A percentile compares a stretch with the other conserved stretches of the same genome.
Evolutionary conservation across 345 rosid species (phyloP).

Genomic region (Syzygium aqueum): DNA sequence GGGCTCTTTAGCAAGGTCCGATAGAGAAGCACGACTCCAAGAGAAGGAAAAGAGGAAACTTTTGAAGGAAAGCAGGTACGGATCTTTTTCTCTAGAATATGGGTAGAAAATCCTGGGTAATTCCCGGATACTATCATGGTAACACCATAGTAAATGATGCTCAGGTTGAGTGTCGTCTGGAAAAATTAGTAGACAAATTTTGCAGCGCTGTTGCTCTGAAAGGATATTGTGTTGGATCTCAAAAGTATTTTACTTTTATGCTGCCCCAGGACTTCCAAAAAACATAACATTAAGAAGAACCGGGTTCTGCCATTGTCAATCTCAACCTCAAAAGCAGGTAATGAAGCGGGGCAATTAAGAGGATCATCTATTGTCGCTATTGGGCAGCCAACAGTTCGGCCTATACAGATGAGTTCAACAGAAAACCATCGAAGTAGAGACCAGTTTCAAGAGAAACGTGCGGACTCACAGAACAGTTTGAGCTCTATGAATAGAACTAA

Average conservation of each 20-base stretch:
- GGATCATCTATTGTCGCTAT: neutral
- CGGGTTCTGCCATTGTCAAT: neutral
- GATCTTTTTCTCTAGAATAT: neutral
- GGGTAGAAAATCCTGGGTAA: neutral
- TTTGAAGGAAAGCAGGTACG: slow-evolving; percentile 16
- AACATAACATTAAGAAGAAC: neutral
- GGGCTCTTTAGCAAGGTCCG: slow-evolving; percentile 43
- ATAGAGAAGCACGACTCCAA: slow-evolving; percentile 29
- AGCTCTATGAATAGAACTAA: neutral
- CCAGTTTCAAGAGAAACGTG: neutral
- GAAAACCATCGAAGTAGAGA: neutral
- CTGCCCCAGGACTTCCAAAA: neutral
- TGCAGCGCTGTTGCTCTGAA: neutral
- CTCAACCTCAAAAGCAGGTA: neutral
- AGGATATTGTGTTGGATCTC: neutral
- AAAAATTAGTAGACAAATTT: neutral
- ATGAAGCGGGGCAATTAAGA: neutral
- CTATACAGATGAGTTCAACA: neutral
- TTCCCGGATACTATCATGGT: neutral
- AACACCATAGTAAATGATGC: neutral
- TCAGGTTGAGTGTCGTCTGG: neutral
- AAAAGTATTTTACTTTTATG: neutral
- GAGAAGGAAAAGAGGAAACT: slow-evolving; percentile 32
- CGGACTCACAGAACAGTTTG: neutral
- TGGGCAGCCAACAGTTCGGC: neutral